Evolutionary conservation across 345 rosid species (phyloP), one percentile per base, ranked within the genome.

Genomic region (Dipteronia sinensis): DNA sequence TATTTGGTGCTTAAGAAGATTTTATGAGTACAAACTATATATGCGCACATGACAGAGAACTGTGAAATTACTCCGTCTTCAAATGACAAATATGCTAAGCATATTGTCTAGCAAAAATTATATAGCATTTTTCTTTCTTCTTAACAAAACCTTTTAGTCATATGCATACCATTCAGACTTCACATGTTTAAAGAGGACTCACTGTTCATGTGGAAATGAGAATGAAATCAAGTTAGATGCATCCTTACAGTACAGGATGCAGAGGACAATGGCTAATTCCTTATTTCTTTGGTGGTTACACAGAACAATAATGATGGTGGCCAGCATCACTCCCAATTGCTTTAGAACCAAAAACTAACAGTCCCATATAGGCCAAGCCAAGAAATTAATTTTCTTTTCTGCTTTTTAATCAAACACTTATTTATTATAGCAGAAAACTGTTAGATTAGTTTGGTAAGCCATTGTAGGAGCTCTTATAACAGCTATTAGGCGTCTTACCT

Each of bases 401-500:
- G 44, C 51, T 38, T 62, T 22, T 20, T 59, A 59, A 22, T 7
- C 23, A 63, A 10, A 25, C 20, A n/a, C 65, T 19, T 1, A 70
- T n/a, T 49, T 42, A 67, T 47, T 7, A 7, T n/a, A 68, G 1
- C n/a, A 3, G 19, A 13, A 23, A 56, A 16, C 34, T 8, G 46
- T 49, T 56, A 16, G 55, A 40, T 47, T 22, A 73, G 44, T 38
- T 53, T 59, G 53, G 44, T 4, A 65, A n/a, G 62, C 49, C n/a
- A 42, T 66, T 25, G 9, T 17, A 25, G 65, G 25, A 38, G 69
- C 66, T 49, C 71, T 61, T 42, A 53, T 76, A 51, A 56, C 40
- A 72, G 15, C 58, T 0, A 46, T 62, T 20, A 25, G 20, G 3
- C 11, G 1, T 5, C 6, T 10, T 73, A 96, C 98, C 98, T 96